These are phyloP conservation scores for Trichaptum fuscoviolaceum DNA, from an alignment of 768 basidiomycete species.

Conservation along the genomic window DNA sequence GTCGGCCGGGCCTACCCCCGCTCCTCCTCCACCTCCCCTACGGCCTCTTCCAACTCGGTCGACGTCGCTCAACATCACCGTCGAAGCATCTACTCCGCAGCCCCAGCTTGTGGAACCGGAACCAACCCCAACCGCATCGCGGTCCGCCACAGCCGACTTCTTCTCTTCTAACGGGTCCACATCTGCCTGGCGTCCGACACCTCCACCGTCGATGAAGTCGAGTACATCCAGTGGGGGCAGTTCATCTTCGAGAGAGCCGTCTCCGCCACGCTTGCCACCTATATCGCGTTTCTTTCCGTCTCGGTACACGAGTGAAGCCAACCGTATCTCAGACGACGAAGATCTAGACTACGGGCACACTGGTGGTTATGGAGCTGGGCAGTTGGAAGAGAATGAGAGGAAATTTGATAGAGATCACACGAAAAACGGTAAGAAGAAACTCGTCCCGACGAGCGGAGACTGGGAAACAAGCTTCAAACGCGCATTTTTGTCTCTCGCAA, in stretches of 20 bases:
- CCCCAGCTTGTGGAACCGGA: background rate
- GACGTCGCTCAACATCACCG: background rate
- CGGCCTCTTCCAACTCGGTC: background rate
- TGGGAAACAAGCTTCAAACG: conserved; percentile 5
- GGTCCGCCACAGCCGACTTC: conserved; percentile 1
- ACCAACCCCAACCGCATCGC: background rate
- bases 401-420: background rate
- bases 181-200: background rate
- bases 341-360: background rate
- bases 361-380: background rate
- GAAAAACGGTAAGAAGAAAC: background rate
- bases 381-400: background rate
- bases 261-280: background rate
- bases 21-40: background rate
- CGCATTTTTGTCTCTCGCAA: background rate
- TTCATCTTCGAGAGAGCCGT: background rate
- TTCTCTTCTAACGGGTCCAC: background rate
- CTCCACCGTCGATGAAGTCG: background rate
- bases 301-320: background rate
- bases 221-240: background rate
- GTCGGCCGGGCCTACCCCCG: background rate
- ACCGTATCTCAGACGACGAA: background rate
- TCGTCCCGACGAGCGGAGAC: background rate
- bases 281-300: conserved; percentile 2
- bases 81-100: background rate